Conservation (phyloP, 2,329 filamentous ascomycete genomes). For the Epichloe festucae region DNA sequence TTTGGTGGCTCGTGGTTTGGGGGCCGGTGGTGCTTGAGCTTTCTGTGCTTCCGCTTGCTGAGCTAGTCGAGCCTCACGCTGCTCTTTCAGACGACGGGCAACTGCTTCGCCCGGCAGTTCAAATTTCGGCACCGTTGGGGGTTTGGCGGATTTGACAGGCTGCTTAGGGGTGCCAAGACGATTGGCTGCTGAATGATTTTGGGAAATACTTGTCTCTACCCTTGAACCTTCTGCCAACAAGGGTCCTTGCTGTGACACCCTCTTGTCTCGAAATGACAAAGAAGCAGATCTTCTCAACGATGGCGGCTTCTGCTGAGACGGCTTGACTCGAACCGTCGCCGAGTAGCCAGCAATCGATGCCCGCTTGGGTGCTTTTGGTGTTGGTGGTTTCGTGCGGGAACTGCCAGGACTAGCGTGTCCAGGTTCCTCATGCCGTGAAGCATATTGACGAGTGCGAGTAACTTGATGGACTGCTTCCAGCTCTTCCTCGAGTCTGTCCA, state of each 20-base stretch:
- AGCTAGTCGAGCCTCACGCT: slow-evolving; percentile 40
- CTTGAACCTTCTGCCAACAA: slow-evolving; percentile 6
- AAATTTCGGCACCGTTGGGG: slow-evolving; percentile 41
- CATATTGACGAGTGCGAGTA: slow-evolving; percentile 20
- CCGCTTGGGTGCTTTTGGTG: slow-evolving; percentile 12
- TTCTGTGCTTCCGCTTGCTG: slow-evolving; percentile 22
- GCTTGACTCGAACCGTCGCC: slow-evolving; percentile 29
- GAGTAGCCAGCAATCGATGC: slow-evolving; percentile 20
- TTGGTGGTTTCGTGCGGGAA: slow-evolving; percentile 9
- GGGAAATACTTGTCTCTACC: slow-evolving; percentile 7
- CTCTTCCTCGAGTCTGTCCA: slow-evolving; percentile 49
- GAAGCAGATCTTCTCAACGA: slow-evolving; percentile 30
- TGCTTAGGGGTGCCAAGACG: slow-evolving; percentile 24
- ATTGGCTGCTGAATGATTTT: slow-evolving; percentile 9
- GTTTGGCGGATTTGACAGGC: slow-evolving; percentile 38
- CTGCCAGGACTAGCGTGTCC: not conserved
- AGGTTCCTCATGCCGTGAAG: slow-evolving; percentile 10
- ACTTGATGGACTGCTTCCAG: slow-evolving; percentile 39
- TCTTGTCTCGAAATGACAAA: slow-evolving; percentile 22
- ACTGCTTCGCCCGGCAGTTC: slow-evolving; percentile 52
- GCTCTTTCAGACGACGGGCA: slow-evolving; percentile 42
- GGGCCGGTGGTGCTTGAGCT: slow-evolving; percentile 21
- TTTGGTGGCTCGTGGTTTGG: slow-evolving; percentile 37
- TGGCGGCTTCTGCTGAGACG: slow-evolving; percentile 22
- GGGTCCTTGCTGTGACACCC: slow-evolving; percentile 7